Percentiles rank a stretch among this genome's conserved stretches.
Conservation (phyloP, 179 eudicot genomes). For the Corrigiola litoralis region DNA sequence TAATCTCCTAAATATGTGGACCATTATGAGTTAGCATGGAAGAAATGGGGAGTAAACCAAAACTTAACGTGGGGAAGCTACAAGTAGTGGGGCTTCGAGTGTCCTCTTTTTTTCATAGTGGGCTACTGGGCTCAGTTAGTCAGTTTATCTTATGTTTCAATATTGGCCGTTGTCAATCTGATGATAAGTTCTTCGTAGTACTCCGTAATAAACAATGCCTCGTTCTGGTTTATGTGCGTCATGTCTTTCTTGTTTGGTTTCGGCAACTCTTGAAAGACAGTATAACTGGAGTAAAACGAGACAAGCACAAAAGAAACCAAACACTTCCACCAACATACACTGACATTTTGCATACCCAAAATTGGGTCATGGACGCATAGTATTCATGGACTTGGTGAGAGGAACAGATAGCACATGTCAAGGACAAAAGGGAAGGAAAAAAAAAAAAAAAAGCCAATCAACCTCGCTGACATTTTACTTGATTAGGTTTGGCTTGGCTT, state of each 20-base stretch:
- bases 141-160: conserved; percentile 2
- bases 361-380: not conserved
- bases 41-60: not conserved
- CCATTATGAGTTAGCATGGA: too few species aligned
- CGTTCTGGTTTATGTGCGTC: too few species aligned
- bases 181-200: not conserved
- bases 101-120: conserved; percentile 1
- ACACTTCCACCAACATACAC: not conserved
- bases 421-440: too few species aligned
- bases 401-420: not conserved
- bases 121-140: not conserved
- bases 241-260: too few species aligned
- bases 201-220: not conserved
- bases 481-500: not conserved
- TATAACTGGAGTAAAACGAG: not conserved
- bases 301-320: not conserved
- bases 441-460: too few species aligned
- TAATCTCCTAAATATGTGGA: too few species aligned
- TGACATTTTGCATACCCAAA: too few species aligned
- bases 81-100: conserved; percentile 6
- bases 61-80: not conserved
- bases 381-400: not conserved
- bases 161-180: not conserved
- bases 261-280: not conserved
- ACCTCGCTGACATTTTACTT: not conserved